Base-by-base conservation (phyloP, 1,284 basidiomycete species). In the Moesziomyces sp. region DNA sequence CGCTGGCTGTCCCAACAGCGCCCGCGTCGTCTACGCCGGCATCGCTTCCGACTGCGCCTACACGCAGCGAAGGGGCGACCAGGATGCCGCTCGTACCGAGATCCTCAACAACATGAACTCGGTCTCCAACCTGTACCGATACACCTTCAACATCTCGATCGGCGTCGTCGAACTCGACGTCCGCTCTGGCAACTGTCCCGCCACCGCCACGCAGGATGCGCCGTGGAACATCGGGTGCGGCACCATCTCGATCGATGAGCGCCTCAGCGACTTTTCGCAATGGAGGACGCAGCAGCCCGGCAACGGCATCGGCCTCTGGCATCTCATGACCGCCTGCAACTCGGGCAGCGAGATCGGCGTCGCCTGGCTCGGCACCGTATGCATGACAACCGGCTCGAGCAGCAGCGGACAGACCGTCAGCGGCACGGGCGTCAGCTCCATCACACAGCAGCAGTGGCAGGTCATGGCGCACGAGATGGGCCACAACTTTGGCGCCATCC, bases 41-140 rank as follows among this genome's bases (percentile, higher is more conserved):
- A 91, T 94, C 46, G 93, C 93, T 0, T 90, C 93, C 3, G 93
- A 97, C 84, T 96, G 93, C 84, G 89, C 88, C 71, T 95, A 94
- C 66, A 80, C 80, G 3, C 56, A 69, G 33, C 65, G 65, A 21
- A 46, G 68, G 50, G 61, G 64, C 45, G 69, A 53, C 33, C 57
- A 70, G 49, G 65, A 70, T 13, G 58, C 58, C 23, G 92, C 93
- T 1, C 90, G 74, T 28, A 68, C 91, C 14, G 90, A 91, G 78
- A 92, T 94, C 56, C 85, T 95, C 60, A 92, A 87, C 65, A 88
- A 91, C 78, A 92, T 85, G 64, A 92, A 92, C 84, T 88, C 88
- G 24, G 91, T 92, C 49, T 92, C 90, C 58, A 88, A 89, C 1
- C 85, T 94, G 35, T 96, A 94, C 86, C 71, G 82, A 85, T 81